Percentiles rank a stretch among this genome's conserved stretches.
Conservation (phyloP, 1,284 basidiomycete genomes). For the Stygiomarasmius scandens region DNA sequence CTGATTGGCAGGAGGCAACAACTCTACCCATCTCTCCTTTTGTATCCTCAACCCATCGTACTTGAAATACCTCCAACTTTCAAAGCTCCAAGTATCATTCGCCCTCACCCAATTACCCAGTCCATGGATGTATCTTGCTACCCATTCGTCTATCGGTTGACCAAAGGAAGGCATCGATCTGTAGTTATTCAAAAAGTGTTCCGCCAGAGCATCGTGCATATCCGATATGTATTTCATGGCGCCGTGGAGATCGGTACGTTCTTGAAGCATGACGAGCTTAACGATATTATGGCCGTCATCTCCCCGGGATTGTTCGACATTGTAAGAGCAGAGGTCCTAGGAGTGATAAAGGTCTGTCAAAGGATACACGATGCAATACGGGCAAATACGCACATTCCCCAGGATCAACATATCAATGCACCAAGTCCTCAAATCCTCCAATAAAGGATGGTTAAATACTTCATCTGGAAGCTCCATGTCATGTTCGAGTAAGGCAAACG, state of each 20-base stretch:
- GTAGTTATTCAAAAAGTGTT: constrained; percentile 28
- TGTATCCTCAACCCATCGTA: constrained; percentile 31
- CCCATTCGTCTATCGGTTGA: constrained; percentile 30
- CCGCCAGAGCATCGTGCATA: constrained; percentile 29
- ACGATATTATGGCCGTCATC: constrained; percentile 49
- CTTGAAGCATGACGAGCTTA: constrained; percentile 43
- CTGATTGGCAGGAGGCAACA: background rate
- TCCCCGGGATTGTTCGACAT: constrained; percentile 44
- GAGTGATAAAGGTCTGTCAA: background rate
- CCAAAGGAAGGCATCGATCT: constrained; percentile 36
- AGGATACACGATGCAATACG: no score
- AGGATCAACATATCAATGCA: constrained; percentile 44
- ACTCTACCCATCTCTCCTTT: background rate
- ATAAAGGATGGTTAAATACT: constrained; percentile 39
- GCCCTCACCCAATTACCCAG: constrained; percentile 47
- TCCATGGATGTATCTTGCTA: constrained; percentile 38
- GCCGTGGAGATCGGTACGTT: constrained; percentile 30
- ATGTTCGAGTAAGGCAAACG: constrained; percentile 40
- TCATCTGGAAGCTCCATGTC: constrained; percentile 44
- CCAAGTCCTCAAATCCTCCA: constrained; percentile 34
- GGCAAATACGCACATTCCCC: constrained; percentile 38
- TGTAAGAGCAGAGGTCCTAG: constrained; percentile 46
- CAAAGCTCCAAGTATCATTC: constrained; percentile 45
- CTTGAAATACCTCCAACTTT: constrained; percentile 45
- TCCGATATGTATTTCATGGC: constrained; percentile 37